These are phyloP conservation scores for Exophiala alcalophila DNA, from an alignment of 2,329 filamentous ascomycete genomes.

Conservation along the genomic window DNA sequence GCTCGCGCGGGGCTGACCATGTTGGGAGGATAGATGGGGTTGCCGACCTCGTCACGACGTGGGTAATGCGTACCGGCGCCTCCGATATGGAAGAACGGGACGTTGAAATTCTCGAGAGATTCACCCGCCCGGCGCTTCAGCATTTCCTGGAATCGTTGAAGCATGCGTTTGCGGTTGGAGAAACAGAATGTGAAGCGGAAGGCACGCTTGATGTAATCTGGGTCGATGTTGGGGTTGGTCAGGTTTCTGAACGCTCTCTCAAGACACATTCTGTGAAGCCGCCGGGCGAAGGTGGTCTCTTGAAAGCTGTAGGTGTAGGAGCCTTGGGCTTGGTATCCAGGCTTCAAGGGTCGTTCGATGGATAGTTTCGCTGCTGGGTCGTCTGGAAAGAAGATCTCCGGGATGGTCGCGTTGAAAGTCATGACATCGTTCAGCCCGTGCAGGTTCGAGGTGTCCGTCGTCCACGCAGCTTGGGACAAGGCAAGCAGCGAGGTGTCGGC, in stretches of 20 bases:
- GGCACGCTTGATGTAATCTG: constrained; percentile 51
- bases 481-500: constrained; percentile 10
- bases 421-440: constrained; percentile 20
- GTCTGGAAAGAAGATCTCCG: constrained; percentile 14
- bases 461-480: constrained; percentile 10
- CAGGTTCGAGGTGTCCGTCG: constrained; percentile 16
- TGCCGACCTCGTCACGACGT: constrained; percentile 38
- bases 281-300: constrained; percentile 67
- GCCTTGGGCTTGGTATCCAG: constrained; percentile 22
- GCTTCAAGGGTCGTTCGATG: constrained; percentile 30
- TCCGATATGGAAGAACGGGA: constrained; percentile 64
- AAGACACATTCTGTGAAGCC: constrained; percentile 63
- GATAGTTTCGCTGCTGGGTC: constrained; percentile 26
- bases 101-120: constrained; percentile 57
- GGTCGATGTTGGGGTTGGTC: constrained; percentile 42
- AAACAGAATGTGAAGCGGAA: constrained; percentile 70
- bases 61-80: constrained; percentile 66
- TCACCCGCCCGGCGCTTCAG: constrained; percentile 43
- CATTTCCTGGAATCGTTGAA: constrained; percentile 38
- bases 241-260: constrained; percentile 57
- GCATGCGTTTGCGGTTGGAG: constrained; percentile 41
- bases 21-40: constrained; percentile 35
- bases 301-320: constrained; percentile 59
- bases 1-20: constrained; percentile 26
- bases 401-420: constrained; percentile 19